Conservation (phyloP, 805 yeast genomes). For the Metschnikowia chrysomelidarum region DNA sequence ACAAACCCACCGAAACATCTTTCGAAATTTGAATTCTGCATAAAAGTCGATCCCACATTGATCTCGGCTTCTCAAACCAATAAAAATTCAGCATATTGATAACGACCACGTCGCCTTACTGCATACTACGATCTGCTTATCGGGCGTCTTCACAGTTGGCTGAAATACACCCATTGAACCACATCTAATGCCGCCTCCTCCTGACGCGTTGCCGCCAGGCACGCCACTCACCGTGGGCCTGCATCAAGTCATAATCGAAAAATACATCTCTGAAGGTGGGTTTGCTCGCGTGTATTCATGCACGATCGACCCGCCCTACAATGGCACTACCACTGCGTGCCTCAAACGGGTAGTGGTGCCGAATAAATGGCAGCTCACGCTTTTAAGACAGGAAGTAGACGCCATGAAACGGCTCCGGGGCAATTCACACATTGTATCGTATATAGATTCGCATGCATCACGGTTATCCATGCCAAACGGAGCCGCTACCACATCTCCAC, state of each 20-base stretch:
- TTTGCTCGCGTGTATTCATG: conserved; percentile 94
- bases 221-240: conserved; percentile 80
- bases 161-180: conserved; percentile 2
- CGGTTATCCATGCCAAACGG: too few relatives aligned
- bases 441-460: conserved; percentile 94
- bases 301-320: conserved; percentile 58
- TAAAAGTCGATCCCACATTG: too few relatives aligned
- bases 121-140: neutral
- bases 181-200: conserved; percentile 41
- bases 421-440: conserved; percentile 76
- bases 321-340: conserved; percentile 63
- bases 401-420: conserved; percentile 91
- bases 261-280: conserved; percentile 86
- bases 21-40: too few relatives aligned
- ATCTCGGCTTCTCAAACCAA: too few relatives aligned
- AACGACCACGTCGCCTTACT: neutral
- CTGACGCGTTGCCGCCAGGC: conserved; percentile 69
- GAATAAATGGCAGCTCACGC: conserved; percentile 76
- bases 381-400: conserved; percentile 91
- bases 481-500: conserved; percentile 7
- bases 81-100: too few relatives aligned
- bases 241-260: conserved; percentile 64
- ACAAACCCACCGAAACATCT: too few relatives aligned
- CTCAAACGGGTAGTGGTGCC: conserved; percentile 95
- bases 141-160: neutral